phyloP scores from a whole-genome alignment of 1,284 basidiomycete species.

The Ustilago tritici region DNA sequence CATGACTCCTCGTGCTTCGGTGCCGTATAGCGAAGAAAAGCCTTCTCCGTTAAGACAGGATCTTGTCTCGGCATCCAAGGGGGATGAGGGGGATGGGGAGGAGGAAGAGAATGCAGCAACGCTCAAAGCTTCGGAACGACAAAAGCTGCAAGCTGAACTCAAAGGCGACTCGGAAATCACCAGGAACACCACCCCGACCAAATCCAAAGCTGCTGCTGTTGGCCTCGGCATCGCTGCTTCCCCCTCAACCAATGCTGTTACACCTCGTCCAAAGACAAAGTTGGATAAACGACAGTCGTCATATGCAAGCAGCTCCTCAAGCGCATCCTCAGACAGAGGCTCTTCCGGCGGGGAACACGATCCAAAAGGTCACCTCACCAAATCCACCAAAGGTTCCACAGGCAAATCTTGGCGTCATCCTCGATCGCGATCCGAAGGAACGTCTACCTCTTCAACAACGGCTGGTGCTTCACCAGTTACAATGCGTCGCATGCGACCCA shows the following conservation, averaged over 20 bases:
- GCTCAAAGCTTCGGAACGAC: conserved; percentile 54
- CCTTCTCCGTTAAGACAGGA: conserved; percentile 11
- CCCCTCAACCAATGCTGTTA: conserved; percentile 6
- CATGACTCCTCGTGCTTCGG: conserved; percentile 43
- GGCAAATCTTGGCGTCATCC: conserved; percentile 31
- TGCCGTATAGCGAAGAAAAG: conserved; percentile 13
- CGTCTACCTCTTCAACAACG: background rate
- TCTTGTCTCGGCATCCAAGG: background rate
- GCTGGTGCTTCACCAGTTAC: conserved; percentile 9
- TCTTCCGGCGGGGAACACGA: conserved; percentile 39
- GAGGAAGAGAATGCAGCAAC: conserved; percentile 37
- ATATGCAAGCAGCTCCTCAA: conserved; percentile 22
- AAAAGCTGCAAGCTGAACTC: conserved; percentile 40
- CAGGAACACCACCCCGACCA: conserved; percentile 30
- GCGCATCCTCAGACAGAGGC: conserved; percentile 25
- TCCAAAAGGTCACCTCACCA: conserved; percentile 23
- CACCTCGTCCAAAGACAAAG: conserved; percentile 27
- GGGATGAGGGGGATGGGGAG: conserved; percentile 1
- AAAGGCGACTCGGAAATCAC: conserved; percentile 5
- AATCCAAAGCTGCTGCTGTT: background rate
- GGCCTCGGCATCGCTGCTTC: background rate
- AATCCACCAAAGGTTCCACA: background rate
- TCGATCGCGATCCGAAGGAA: conserved; percentile 35
- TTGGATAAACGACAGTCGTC: conserved; percentile 23
- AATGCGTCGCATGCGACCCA: conserved; percentile 18